Percentiles rank a stretch among this genome's conserved stretches.
phyloP scores from a whole-genome alignment of 2,329 filamentous ascomycete species.

The Sphaerostilbella broomeana region DNA sequence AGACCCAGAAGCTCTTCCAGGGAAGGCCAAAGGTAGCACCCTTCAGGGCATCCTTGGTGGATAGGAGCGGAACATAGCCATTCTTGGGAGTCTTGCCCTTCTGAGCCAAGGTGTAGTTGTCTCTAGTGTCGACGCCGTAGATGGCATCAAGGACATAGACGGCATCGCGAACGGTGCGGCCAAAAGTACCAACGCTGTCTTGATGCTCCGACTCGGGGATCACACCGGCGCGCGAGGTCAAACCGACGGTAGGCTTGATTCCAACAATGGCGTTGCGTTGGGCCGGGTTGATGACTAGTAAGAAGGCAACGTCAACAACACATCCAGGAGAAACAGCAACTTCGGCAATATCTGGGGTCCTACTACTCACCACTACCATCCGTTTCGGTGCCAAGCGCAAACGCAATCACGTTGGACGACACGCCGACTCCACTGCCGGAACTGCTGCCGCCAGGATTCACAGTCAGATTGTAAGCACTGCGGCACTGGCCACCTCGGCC shows the following conservation, averaged over 20 bases:
- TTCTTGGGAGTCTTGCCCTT: constrained; percentile 43
- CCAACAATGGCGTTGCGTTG: constrained; percentile 63
- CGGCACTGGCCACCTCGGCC: constrained; percentile 57
- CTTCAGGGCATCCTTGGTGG: constrained; percentile 45
- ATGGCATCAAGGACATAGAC: constrained; percentile 61
- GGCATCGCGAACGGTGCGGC: constrained; percentile 62
- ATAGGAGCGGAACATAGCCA: constrained; percentile 53
- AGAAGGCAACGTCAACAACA: not conserved
- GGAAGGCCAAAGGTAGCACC: constrained; percentile 64
- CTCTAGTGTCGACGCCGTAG: constrained; percentile 54
- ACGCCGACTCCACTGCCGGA: constrained; percentile 61
- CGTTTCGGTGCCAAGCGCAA: constrained; percentile 67
- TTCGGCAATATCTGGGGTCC: not conserved
- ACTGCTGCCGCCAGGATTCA: constrained; percentile 62
- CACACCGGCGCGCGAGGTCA: constrained; percentile 58
- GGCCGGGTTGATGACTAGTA: constrained; percentile 60
- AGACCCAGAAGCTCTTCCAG: constrained; percentile 64
- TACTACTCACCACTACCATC: constrained; percentile 51
- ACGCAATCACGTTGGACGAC: constrained; percentile 54
- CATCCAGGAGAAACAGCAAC: not conserved
- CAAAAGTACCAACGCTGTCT: constrained; percentile 63
- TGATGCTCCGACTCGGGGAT: constrained; percentile 62
- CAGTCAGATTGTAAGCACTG: constrained; percentile 61
- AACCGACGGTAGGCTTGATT: constrained; percentile 68
- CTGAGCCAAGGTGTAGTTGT: constrained; percentile 61